Evolutionary conservation across 768 basidiomycete species (phyloP).

Genomic region (Tulasnella sp.): DNA sequence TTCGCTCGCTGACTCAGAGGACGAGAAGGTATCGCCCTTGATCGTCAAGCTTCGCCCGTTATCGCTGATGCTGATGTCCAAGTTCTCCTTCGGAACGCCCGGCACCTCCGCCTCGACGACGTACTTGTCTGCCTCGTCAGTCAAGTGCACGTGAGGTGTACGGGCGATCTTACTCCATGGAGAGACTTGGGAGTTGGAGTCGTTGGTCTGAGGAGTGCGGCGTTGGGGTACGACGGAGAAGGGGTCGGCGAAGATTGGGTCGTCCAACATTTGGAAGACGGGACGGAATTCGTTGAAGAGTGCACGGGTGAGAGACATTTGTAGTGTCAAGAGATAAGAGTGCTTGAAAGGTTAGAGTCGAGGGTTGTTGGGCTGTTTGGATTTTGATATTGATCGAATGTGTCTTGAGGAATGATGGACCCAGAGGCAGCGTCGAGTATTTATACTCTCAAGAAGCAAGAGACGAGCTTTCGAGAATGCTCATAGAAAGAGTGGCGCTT

Average conservation of each 20-base stretch:
- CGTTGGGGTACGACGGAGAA: not conserved
- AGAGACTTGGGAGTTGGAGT: not conserved
- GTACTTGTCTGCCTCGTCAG: constrained; percentile 7
- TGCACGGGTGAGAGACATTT: not conserved
- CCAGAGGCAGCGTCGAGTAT: no score
- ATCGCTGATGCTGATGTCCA: constrained; percentile 19
- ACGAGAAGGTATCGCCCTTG: constrained; percentile 5
- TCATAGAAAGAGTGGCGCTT: no score
- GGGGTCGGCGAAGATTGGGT: constrained; percentile 1
- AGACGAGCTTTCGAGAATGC: no score
- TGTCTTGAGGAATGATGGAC: no score
- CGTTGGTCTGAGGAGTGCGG: not conserved
- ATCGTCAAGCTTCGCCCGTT: constrained; percentile 18
- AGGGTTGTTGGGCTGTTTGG: no score
- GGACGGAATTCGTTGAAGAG: constrained; percentile 19
- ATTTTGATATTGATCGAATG: no score
- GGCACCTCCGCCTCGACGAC: constrained; percentile 22
- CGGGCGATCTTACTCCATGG: not conserved
- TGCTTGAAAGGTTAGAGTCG: no score
- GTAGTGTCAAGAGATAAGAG: no score
- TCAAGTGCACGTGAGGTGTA: constrained; percentile 12
- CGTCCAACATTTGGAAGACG: constrained; percentile 18
- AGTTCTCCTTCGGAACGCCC: constrained; percentile 20
- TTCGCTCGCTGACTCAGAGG: not conserved
- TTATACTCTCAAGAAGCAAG: no score